Base-by-base conservation (phyloP, 2,329 filamentous ascomycete species). In the Hypoxylon sp. region DNA sequence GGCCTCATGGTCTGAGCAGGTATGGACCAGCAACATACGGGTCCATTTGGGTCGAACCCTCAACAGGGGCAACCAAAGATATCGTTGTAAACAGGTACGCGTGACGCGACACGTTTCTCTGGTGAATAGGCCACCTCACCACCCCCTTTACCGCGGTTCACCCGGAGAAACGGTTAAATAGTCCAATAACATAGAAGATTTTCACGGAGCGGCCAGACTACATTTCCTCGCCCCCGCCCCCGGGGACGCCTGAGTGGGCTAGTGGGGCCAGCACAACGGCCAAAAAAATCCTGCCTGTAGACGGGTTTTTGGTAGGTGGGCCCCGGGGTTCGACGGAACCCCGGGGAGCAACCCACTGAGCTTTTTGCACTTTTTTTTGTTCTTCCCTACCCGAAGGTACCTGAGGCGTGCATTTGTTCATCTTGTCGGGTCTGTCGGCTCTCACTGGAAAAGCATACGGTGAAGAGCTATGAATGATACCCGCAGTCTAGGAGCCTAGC, bases 251-350 rank as follows among this genome's bases (percentile, higher is more conserved):
- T 27, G 25, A n/a, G 37, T 42, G 37, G 37, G 14, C 5, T 6
- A 17, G 37, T 27, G 6, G 2, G 37, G 37, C 37, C 6, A 17
- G n/a, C n/a, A 42, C 3, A n/a, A 4, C 14, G 11, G 37, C 37
- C n/a, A 42, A 42, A 42, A 42, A 42, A 42, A 42, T 17, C 37
- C 37, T 42, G 37, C 37, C 37, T 42, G 14, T 42, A n/a, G 37
- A 42, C 8, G 44, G 44, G 5, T 49, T 49, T 49, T 49, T 49
- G 20, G 44, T 49, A 49, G 10, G 44, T 14, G 20, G 20, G 7
- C 6, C 22, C 3, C 4, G 20, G 25, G 10, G 44, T 5, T 27
- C 20, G 25, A 27, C 44, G 44, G 25, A 27, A 25, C 44, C 3
- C 20, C 8, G 20, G 20, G 44, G 14, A 6, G n/a, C 7, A 6